phyloP scores from a whole-genome alignment of 2,329 filamentous ascomycete genomes.

The Orbilia oligospora region DNA sequence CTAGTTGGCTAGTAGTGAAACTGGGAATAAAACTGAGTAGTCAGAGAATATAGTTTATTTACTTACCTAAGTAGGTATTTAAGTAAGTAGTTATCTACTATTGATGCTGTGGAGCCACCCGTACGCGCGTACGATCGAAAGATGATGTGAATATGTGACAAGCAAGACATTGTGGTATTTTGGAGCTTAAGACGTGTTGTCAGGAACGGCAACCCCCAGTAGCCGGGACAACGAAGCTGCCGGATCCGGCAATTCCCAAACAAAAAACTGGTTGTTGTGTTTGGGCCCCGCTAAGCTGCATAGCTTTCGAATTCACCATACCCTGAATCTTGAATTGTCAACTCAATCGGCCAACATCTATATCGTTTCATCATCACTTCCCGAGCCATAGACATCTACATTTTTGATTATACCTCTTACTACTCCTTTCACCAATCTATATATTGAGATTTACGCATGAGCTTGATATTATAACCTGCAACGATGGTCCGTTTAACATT shows the following conservation, averaged over 20 bases:
- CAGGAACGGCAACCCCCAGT: conserved; percentile 29
- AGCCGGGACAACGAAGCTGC: not conserved
- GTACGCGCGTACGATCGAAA: too few species aligned
- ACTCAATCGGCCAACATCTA: not conserved
- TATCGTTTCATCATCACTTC: not conserved
- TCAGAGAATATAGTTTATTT: not conserved
- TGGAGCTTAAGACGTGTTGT: conserved; percentile 32
- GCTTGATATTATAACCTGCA: not conserved
- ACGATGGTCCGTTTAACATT: conserved; percentile 45
- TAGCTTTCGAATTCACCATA: not conserved
- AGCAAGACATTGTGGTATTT: conserved; percentile 22
- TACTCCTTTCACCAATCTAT: not conserved
- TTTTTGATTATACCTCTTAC: not conserved
- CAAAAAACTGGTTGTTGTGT: conserved; percentile 12
- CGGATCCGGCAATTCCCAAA: conserved; percentile 35
- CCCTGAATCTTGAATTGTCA: not conserved
- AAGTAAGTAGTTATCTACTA: too few species aligned
- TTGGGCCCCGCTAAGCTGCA: not conserved
- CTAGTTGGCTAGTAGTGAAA: not conserved
- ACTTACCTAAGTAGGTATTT: too few species aligned
- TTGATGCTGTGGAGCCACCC: too few species aligned
- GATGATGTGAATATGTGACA: not conserved
- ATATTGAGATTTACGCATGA: not conserved
- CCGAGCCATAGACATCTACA: not conserved
- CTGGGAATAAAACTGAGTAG: not conserved